Evolutionary conservation across 139 green algal genomes (phyloP).

Genomic region (Zygnema cylindricum): DNA sequence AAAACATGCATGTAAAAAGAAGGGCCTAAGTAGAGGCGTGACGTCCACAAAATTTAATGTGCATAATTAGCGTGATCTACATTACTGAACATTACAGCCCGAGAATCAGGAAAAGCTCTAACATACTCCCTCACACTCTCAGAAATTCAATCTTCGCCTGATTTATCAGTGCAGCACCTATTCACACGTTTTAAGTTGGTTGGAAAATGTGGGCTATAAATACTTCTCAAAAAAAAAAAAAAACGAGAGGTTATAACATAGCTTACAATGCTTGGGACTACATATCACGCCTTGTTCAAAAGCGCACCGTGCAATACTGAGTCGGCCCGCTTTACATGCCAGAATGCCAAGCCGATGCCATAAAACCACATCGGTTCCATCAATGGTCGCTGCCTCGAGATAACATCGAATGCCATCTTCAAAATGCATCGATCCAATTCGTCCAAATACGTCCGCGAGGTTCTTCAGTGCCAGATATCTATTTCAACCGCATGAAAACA

Average conservation of each 20-base stretch:
- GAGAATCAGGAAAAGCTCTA: too few relatives aligned
- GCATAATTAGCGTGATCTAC: too few relatives aligned
- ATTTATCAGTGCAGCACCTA: too few relatives aligned
- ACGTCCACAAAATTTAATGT: too few relatives aligned
- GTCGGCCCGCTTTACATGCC: slow-evolving; percentile 17
- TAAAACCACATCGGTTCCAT: slow-evolving; percentile 49
- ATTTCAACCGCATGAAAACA: background rate
- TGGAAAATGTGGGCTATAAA: background rate
- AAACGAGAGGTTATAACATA: too few relatives aligned
- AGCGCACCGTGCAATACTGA: slow-evolving; percentile 38
- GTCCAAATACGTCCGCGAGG: slow-evolving; percentile 32
- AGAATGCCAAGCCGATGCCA: slow-evolving; percentile 55
- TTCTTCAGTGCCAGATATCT: slow-evolving; percentile 58
- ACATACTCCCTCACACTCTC: slow-evolving; percentile 8
- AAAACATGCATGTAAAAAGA: too few relatives aligned
- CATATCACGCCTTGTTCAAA: slow-evolving; percentile 54
- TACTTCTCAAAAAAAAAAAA: slow-evolving; percentile 13
- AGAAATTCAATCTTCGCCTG: background rate
- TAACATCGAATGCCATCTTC: slow-evolving; percentile 37
- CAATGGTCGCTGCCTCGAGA: slow-evolving; percentile 42
- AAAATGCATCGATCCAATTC: background rate
- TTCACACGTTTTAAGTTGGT: too few relatives aligned
- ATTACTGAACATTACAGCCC: too few relatives aligned
- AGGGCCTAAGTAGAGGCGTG: too few relatives aligned
- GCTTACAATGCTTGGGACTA: slow-evolving; percentile 53